Base-by-base conservation (phyloP, 129 eudicot species). In the Sambucus nigra region DNA sequence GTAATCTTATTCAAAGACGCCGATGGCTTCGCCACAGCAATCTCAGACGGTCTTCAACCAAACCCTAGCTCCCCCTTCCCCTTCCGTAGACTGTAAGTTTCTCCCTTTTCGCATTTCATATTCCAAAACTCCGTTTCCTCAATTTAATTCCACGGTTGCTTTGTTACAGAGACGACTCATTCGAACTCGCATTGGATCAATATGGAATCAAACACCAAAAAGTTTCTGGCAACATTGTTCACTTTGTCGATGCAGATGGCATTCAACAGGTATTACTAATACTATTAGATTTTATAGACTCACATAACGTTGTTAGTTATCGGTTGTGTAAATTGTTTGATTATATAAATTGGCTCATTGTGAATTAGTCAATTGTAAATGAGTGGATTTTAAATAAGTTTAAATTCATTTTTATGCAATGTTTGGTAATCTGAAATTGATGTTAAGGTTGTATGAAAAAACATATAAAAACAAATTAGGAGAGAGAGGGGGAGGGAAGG, bases 141-240 rank as follows among this genome's bases (percentile, higher is more conserved):
- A 23, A 21, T 41, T 38, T 10, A 38, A 32, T 15, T 33, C 19
- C 24, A 51, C 47, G 2, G 5, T 65, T 19, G 7, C 16, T 40
- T 5, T 51, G 8, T 41, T 45, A 14, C 74, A 87, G 96, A 44
- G 72, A 71, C 31, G 80, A 87, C 44, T 67, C 80, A n/a, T 82
- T 87, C 51, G 85, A 76, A 55, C 71, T 82, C 22, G 35, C 96
- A 5, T 57, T 87, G 39, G 71, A 71, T 40, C 53, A 65, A 19
- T 87, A 79, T 22, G 85, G 93, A 59, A 73, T 87, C 57, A 76
- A 47, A 53, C 82, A 79, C 42, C 42, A 17, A 27, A 76, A 47
- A 75, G 88, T 80, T 7, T 78, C 84, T 6, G 96, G 82, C 19
- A 25, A 41, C 16, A 21, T 79, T 11, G 54, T 69, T 60, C 84